Conservation (phyloP, 441 rosid genomes). For the Mallotus japonicus region DNA sequence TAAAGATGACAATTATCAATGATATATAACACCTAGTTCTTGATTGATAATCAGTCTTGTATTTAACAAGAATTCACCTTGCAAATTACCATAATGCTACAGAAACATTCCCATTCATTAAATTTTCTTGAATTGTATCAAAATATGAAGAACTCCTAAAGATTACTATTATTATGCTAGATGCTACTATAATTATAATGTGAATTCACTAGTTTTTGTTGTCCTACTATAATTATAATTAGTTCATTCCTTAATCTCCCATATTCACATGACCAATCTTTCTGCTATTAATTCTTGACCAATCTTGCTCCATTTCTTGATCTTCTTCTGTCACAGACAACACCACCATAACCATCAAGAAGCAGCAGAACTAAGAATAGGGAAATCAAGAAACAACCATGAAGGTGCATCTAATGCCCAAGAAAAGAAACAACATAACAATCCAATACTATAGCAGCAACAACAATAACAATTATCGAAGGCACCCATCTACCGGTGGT, state of each 20-base stretch:
- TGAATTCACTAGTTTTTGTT: too few relatives aligned
- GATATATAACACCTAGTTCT: background rate
- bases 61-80: background rate
- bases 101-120: too few relatives aligned
- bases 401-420: constrained; percentile 84
- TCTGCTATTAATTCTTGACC: constrained; percentile 22
- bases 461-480: background rate
- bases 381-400: constrained; percentile 30
- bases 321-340: background rate
- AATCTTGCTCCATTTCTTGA: constrained; percentile 6
- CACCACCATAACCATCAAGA: background rate
- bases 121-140: background rate
- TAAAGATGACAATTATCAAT: too few relatives aligned
- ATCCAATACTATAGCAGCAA: constrained; percentile 42
- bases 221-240: background rate
- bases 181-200: too few relatives aligned
- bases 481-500: constrained; percentile 29
- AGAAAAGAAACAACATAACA: constrained; percentile 57
- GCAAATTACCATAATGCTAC: too few relatives aligned
- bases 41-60: background rate
- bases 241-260: background rate
- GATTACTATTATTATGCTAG: too few relatives aligned
- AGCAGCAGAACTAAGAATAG: background rate
- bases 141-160: background rate
- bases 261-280: constrained; percentile 28